Base-by-base conservation (phyloP, 257 asterid species). In the Gentiana macrophylla region DNA sequence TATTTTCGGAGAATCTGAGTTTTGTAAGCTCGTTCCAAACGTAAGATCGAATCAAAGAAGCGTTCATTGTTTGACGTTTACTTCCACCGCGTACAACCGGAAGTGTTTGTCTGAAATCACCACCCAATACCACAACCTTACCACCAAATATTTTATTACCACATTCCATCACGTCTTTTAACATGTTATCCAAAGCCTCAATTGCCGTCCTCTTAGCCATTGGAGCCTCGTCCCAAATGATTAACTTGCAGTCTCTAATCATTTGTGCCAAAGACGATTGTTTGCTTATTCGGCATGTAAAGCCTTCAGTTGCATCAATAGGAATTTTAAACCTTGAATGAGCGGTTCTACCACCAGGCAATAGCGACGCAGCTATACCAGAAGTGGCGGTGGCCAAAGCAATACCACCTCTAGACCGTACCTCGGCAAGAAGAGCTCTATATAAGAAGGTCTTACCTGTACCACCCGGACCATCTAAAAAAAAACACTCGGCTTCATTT, bases 311-410 rank as follows among this genome's bases (percentile, higher is more conserved):
- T 1, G 12, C 35, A 12, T 37, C 33, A 0, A 69, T 55, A 0
- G 63, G 64, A 0, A 70, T 59, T 41, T 61, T 70, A 8, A 70
- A 65, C 1, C 61, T 10, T 0, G 71, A 65, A 35, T 65, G 64
- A 0, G 61, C 24, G 24, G 24, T 15, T 15, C 24, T 15, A 15
- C 24, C 24, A 15, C 24, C 24, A 15, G 24, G 24, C 3, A 58
- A 7, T 0, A 57, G 50, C 0, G 66, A 52, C 2, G 67, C 34
- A 2, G 57, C 59, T 6, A 66, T 6, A 0, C 65, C 52, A 0
- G 62, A 66, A 1, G 51, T 59, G 3, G 66, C 34, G 1, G 37
- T 59, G 1, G 71, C 71, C 2, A 59, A 3, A 9, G 65, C 56
- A 0, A 66, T 11, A 5, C 4, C 8, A 5, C 53, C 46, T 5